Conservation (phyloP, 2,329 filamentous ascomycete species). For the Rhexocercosporidium sp. region DNA sequence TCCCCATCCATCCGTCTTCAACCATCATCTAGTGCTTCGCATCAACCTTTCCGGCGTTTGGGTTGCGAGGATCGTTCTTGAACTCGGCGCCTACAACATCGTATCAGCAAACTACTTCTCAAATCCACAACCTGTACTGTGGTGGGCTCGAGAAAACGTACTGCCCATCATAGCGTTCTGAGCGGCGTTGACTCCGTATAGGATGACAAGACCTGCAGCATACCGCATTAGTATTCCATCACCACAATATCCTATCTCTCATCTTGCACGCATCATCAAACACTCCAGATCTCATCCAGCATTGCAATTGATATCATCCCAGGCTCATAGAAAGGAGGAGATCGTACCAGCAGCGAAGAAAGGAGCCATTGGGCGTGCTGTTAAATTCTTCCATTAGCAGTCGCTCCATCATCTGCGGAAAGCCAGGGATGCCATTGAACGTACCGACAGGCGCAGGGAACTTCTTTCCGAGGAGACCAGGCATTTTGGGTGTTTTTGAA, state of each 20-base stretch:
- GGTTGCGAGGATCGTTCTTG: constrained; percentile 97
- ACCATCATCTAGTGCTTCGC: constrained; percentile 38
- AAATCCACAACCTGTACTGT: constrained; percentile 29
- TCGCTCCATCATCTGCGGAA: constrained; percentile 20
- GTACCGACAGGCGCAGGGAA: constrained; percentile 79
- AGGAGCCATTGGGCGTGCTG: constrained; percentile 88
- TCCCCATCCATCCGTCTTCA: neutral
- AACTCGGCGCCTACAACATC: constrained; percentile 77
- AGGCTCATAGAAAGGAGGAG: neutral
- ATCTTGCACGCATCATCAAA: neutral
- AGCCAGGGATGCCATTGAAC: constrained; percentile 45
- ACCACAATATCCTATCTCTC: constrained; percentile 1
- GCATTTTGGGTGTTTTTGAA: constrained; percentile 62
- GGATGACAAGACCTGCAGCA: constrained; percentile 74
- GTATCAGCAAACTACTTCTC: constrained; percentile 5
- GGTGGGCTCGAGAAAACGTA: constrained; percentile 54
- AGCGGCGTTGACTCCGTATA: constrained; percentile 89
- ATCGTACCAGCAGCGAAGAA: constrained; percentile 93
- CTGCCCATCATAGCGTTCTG: constrained; percentile 78
- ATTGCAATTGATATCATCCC: neutral
- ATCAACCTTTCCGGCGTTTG: constrained; percentile 49
- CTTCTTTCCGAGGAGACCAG: constrained; percentile 80
- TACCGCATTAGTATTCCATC: constrained; percentile 27
- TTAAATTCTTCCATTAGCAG: constrained; percentile 38
- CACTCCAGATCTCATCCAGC: neutral